Conservation (phyloP, 768 basidiomycete genomes). For the Tricholoma matsutake region DNA sequence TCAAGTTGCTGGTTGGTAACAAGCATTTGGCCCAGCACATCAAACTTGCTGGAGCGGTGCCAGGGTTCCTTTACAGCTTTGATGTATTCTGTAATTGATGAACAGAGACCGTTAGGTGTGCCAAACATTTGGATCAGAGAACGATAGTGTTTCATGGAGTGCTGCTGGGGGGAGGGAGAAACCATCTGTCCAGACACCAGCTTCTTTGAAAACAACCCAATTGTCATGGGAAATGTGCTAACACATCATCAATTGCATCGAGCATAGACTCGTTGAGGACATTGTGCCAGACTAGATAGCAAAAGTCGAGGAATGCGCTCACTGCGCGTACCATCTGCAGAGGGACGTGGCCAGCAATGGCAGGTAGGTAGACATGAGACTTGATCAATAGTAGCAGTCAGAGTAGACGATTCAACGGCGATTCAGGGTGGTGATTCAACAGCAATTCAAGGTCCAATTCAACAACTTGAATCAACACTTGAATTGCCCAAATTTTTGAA, state of each 20-base stretch:
- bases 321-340: too few species aligned
- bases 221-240: conserved; percentile 15
- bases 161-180: conserved; percentile 22
- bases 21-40: conserved; percentile 21
- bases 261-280: conserved; percentile 1
- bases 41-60: conserved; percentile 13
- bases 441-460: too few species aligned
- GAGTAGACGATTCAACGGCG: too few species aligned
- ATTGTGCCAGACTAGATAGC: too few species aligned
- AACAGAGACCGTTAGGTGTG: too few species aligned
- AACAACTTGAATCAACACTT: too few species aligned
- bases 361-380: conserved; percentile 24
- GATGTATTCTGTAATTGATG: too few species aligned
- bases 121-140: conserved; percentile 12
- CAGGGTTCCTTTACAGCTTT: conserved; percentile 20
- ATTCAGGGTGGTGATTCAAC: too few species aligned
- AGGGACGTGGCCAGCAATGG: too few species aligned
- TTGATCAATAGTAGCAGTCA: too few species aligned
- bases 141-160: conserved; percentile 16
- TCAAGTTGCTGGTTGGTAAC: too few species aligned
- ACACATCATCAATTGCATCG: neutral
- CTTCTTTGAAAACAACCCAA: conserved; percentile 10
- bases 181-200: conserved; percentile 6
- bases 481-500: too few species aligned
- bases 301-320: conserved; percentile 18